Base-by-base conservation (phyloP, 192 early-diverging fungal species). In the Coemansia sp. region DNA sequence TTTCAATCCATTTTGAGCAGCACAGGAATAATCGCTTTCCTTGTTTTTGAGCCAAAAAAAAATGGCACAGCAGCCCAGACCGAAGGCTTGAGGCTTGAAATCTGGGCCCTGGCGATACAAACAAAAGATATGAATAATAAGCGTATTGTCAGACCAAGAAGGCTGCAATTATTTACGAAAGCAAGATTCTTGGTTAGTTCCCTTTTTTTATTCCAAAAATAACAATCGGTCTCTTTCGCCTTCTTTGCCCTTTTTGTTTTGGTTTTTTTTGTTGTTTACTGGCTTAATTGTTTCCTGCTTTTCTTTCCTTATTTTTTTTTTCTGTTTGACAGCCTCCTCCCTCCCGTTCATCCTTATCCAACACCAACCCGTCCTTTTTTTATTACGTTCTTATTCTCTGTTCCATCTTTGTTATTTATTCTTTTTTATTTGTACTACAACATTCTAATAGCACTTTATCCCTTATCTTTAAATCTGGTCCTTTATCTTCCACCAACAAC, bases 171-270 rank as follows among this genome's bases (percentile, higher is more conserved):
- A n/a, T 38, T 38, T 38, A 7, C 36, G 4, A 6, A 3, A 22
- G 8, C 51, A 10, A n/a, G 17, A 8, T 54, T 25, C 51, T 25
- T 22, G 28, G 8, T 54, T 18, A 7, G n/a, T 54, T 54, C 2
- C 25, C 28, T 51, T 17, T 51, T 54, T 54, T 54, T 0, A n/a
- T 50, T 50, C 51, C 51, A 54, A 54, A 54, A 54, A 54, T 54
- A 54, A 54, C 22, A 10, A 28, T 28, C 22, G 22, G 5, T 51
- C 17, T 22, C 0, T 51, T 51, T 51, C 17, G 6, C 28, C 2
- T 18, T 54, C 28, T 54, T 7, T 49, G 48, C 48, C 11, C 28
- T 25, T n/a, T 20, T 50, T 20, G 48, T 20, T 50, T 50, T 50
- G 17, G 18, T 50, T 50, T 50, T 20, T 50, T 50, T 20, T 50